phyloP scores from a whole-genome alignment of 192 early-diverging fungal species.

The Rhizophagus prolifer region DNA sequence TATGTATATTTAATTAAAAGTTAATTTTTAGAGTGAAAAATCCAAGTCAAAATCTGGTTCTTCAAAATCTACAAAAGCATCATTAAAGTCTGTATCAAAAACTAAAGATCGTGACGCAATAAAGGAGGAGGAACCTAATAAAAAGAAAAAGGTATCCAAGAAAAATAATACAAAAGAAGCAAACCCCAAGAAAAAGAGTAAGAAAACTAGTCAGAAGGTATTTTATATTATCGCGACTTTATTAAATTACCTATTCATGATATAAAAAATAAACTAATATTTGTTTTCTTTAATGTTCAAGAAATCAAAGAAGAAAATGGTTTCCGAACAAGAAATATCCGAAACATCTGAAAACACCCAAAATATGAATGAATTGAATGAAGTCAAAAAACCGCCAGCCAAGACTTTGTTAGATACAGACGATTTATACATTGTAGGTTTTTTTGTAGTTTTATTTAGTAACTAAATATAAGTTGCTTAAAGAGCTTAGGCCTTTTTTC shows the following conservation, averaged over 20 bases:
- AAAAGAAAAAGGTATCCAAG: slow-evolving; percentile 5
- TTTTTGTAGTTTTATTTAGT: neutral
- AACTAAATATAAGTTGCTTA: no score
- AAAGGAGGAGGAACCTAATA: neutral
- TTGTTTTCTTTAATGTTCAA: neutral
- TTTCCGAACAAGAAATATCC: neutral
- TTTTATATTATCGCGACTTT: neutral
- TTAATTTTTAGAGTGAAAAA: slow-evolving; percentile 1
- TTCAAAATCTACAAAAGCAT: neutral
- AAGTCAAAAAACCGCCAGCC: neutral
- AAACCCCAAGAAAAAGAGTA: slow-evolving; percentile 31
- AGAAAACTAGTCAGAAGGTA: slow-evolving; percentile 45
- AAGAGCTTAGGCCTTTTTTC: no score
- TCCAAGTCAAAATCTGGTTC: slow-evolving; percentile 1
- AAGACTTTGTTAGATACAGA: neutral
- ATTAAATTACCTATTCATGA: no score
- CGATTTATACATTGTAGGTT: neutral
- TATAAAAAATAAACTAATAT: neutral
- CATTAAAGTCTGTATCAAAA: neutral
- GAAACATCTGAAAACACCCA: neutral
- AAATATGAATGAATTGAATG: neutral
- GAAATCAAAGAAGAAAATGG: neutral
- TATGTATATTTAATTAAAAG: neutral
- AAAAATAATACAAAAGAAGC: slow-evolving; percentile 28
- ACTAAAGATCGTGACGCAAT: neutral